Base-by-base conservation (phyloP, 345 rosid species). In the Boechera stricta region DNA sequence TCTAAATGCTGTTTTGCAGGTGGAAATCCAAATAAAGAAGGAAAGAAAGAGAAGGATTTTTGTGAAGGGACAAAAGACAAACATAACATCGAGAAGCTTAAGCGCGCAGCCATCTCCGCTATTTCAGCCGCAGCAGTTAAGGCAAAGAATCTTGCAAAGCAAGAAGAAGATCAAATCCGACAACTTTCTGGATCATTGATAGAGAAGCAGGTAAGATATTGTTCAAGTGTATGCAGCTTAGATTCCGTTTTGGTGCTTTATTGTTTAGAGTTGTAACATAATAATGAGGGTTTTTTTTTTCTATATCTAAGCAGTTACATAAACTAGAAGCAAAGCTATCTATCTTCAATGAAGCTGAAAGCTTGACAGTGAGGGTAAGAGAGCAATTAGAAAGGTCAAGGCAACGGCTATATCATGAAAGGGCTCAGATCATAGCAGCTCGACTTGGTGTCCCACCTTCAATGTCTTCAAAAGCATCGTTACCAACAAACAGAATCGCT, bases 91-190 rank as follows among this genome's bases (percentile, higher is more conserved):
- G 82, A 88, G 77, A 92, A 82, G 81, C 38, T 95, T 77, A 92
- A 88, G 86, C 84, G 81, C 28, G 90, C 98, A 36, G 97, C 98
- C 51, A 80, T 84, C 77, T 81, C 98, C 65, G 87, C 97, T 64
- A 83, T 96, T 56, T 83, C 98, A 61, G 98, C 98, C 10, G 99
- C 99, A 84, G 91, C 98, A 55, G 97, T 95, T 63, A 93, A 89
- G 86, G 98, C 99, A 71, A 88, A 90, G 77, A 69, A 85, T 82
- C 91, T 93, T 6, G 99, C 91, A 52, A 82, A 86, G 64, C 86
- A 82, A 84, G 98, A 96, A 83, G 97, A 91, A 84, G 93, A 91
- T 56, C 90, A 85, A 76, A 96, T 96, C 79, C 85, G 82, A 75
- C 88, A 81, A 63, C 97, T 96, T 41, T 84, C 91, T 64, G 77